Evolutionary conservation across 2,329 filamentous ascomycete genomes (phyloP), one percentile per base, ranked within the genome.

Genomic region (Pestalotiopsis sp.): DNA sequence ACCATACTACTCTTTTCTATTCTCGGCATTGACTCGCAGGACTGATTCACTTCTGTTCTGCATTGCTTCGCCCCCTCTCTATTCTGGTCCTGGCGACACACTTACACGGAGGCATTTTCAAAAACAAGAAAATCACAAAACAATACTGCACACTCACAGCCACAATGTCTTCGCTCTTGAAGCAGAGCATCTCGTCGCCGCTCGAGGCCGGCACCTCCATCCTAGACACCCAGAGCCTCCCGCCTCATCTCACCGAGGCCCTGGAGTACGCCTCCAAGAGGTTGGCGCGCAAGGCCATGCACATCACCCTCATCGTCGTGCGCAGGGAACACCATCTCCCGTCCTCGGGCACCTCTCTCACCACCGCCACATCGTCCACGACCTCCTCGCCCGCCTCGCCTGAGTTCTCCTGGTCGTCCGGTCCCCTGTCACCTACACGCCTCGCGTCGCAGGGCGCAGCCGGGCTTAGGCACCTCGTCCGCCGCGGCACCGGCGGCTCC

Each of bases 171-270:
- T 75, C 82, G 52, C 81, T 86, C 74, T 36, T 67, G 58, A 91
- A 89, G 79, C 80, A 83, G 67, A 82, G 80, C 68, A 91, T 91
- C 73, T 91, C 89, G 1, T 85, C 87, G 64, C 89, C 89, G 14
- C 83, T 91, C 68, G 89, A 91, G 81, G 88, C 89, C 36, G 88
- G 88, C 20, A 80, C 81, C 57, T 90, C 88, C 23, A 81, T 91
- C 67, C 84, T 90, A 69, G 86, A 90, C 72, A 81, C 82, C 41
- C 84, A 88, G 71, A 84, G 86, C 69, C 82, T 91, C n/a, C 88
- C 89, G 2, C 78, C 83, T n/a, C 81, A 83, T 58, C 76, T 91
- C 67, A 83, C 79, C 12, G 81, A 83, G 4, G 88, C 88, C 31
- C 83, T 91, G 38, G 88, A 90, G 68, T 88, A 90, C 72, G 82